Evolutionary conservation across 2,329 filamentous ascomycete species (phyloP).

Genomic region (Scleromitrula shiraiana): DNA sequence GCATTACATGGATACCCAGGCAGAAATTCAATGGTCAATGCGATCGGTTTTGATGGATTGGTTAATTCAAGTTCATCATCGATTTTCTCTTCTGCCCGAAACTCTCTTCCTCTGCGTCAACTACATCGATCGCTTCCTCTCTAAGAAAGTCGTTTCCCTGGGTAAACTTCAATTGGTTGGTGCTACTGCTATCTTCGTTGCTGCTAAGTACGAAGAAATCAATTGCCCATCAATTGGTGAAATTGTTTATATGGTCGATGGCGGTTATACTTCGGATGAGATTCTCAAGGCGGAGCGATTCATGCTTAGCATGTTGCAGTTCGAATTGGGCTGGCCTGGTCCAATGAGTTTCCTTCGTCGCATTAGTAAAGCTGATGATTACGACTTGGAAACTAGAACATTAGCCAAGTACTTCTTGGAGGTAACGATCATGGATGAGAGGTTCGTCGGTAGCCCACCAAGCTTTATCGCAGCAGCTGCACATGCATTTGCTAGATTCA

Average conservation of each 20-base stretch:
- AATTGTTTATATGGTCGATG: conserved; percentile 97
- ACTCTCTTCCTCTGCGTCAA: conserved; percentile 93
- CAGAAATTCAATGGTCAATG: conserved; percentile 99
- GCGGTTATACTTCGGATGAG: conserved; percentile 80
- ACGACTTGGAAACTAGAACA: conserved; percentile 90
- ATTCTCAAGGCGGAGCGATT: conserved; percentile 96
- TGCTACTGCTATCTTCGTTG: conserved; percentile 90
- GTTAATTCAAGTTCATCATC: conserved; percentile 91
- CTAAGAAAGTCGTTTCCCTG: conserved; percentile 87
- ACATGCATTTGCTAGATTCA: conserved; percentile 81
- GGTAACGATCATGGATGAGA: conserved; percentile 94
- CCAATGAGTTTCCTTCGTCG: conserved; percentile 96
- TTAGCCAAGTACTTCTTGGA: conserved; percentile 97
- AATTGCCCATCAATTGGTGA: conserved; percentile 92
- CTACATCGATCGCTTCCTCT: conserved; percentile 94
- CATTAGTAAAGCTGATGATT: conserved; percentile 97
- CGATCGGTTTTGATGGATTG: conserved; percentile 95
- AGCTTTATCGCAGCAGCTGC: conserved; percentile 88
- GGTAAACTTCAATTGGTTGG: conserved; percentile 94
- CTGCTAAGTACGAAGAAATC: conserved; percentile 98
- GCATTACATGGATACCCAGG: conserved; percentile 94
- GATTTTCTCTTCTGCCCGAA: conserved; percentile 86
- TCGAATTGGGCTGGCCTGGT: conserved; percentile 95
- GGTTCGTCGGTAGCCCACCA: conserved; percentile 83
- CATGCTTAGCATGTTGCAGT: conserved; percentile 94